Conservation (phyloP, 768 basidiomycete species). For the Pisolithus albus region DNA sequence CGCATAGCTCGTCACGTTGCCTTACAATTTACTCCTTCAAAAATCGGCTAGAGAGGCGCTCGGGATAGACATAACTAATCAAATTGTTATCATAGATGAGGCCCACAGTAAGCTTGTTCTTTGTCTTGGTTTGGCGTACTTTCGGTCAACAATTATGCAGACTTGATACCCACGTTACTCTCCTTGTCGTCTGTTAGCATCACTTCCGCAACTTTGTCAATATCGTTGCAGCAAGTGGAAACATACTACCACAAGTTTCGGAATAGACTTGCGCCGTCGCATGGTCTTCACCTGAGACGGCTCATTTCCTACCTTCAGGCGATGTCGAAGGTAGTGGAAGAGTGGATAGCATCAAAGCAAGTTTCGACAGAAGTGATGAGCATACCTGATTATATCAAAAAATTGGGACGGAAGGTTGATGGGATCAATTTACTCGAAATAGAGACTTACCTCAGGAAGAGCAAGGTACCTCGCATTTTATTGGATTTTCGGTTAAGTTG, state of each 20-base stretch:
- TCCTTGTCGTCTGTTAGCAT: conserved; percentile 74
- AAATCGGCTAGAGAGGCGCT: conserved; percentile 79
- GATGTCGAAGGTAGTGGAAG: conserved; percentile 49
- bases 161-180: conserved; percentile 84
- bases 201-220: conserved; percentile 46
- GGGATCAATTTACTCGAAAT: conserved; percentile 83
- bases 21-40: conserved; percentile 88
- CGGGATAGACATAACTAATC: conserved; percentile 76
- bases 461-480: conserved; percentile 48
- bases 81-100: conserved; percentile 90
- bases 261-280: conserved; percentile 61
- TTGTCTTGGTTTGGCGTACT: neutral
- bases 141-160: conserved; percentile 33
- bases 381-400: conserved; percentile 55
- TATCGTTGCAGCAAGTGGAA: conserved; percentile 67
- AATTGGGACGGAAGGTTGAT: conserved; percentile 58
- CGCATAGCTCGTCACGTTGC: conserved; percentile 78
- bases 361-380: conserved; percentile 55
- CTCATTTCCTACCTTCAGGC: conserved; percentile 68
- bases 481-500: neutral
- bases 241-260: conserved; percentile 74
- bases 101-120: conserved; percentile 72
- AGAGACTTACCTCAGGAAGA: conserved; percentile 69
- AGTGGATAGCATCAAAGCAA: conserved; percentile 37
- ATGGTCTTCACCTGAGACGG: conserved; percentile 76